These are phyloP conservation scores for Solanum aculeatissimum DNA, from an alignment of 305 asterid genomes.

Conservation along the genomic window DNA sequence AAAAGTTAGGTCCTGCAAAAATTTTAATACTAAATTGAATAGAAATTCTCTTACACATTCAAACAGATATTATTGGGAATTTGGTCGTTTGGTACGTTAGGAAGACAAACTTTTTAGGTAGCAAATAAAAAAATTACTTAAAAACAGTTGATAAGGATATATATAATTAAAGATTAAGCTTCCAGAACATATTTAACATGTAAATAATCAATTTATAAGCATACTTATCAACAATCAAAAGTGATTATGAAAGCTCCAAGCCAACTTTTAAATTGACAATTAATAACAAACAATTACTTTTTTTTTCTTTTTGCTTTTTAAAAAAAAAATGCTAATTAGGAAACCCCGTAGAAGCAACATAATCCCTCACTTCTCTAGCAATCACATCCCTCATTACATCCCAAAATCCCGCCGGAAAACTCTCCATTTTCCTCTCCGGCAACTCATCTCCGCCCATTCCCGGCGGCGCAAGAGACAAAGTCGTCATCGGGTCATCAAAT, in stretches of 20 bases:
- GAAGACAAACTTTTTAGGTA: neutral
- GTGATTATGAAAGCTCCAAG: neutral
- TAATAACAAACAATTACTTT: neutral
- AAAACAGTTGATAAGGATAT: neutral
- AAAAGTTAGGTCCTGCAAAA: neutral
- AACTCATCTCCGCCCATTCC: slow-evolving; percentile 23
- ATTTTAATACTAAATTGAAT: neutral
- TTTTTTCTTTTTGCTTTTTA: neutral
- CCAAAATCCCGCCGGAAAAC: slow-evolving; percentile 42
- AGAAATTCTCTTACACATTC: neutral
- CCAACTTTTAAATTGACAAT: neutral
- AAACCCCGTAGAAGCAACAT: slow-evolving; percentile 34
- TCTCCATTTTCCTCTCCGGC: slow-evolving; percentile 25
- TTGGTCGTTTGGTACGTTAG: neutral
- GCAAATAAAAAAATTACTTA: neutral
- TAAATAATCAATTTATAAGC: neutral
- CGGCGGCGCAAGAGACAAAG: slow-evolving; percentile 60
- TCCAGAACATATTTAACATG: neutral
- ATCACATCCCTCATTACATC: slow-evolving; percentile 43
- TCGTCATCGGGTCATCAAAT: slow-evolving; percentile 50
- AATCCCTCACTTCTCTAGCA: slow-evolving; percentile 43
- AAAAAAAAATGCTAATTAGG: neutral
- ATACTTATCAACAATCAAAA: neutral
- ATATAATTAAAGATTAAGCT: neutral
- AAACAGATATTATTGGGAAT: neutral